Evolutionary conservation across 805 yeast genomes (phyloP), one percentile per base, ranked within the genome.

Genomic region (Saccharomycopsis sp.): DNA sequence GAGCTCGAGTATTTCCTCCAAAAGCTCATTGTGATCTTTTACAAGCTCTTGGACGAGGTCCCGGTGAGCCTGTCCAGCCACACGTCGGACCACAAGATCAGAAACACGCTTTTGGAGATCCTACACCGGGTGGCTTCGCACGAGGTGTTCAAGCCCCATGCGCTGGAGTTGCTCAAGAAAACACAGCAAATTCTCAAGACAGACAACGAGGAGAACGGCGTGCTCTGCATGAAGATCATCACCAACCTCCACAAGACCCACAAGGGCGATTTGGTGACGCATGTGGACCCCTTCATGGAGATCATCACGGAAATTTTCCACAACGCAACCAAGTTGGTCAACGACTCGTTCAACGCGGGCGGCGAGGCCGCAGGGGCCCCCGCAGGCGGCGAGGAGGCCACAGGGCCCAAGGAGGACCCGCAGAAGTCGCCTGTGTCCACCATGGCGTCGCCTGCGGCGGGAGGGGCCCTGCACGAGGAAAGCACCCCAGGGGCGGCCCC

Each of bases 131-230:
- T 89, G 46, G 90, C 89, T 57, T 83, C 87, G 76, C 90, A 87
- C 67, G 97, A 91, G 37, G 78, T 84, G 1, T 83, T 90, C 66
- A 85, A 84, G 66, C 87, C 87, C 0, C 84, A 83, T 68, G 84
- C 91, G 0, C 72, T 73, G 37, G 77, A 76, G 37, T 77, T 90
- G 21, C 73, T 88, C 64, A 84, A 81, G 40, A 73, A 78, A 12
- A 73, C 91, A 57, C 82, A 85, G 65, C 70, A 75, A 21, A 73
- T 87, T n/a, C 74, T 92, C 58, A 82, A 79, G 18, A 76, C 73
- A 15, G 99, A 95, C 67, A 92, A 94, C 69, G 99, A 95, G 69
- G 97, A 91, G 62, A 94, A 94, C 70, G 98, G 98, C 54, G 89
- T 91, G 0, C 76, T 90, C 55, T 85, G 95, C 69, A 83, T 94